Percentiles rank a stretch among this genome's conserved stretches.
Conservation (phyloP, 352 stramenopile species). For the Globisporangium carolinianum region DNA sequence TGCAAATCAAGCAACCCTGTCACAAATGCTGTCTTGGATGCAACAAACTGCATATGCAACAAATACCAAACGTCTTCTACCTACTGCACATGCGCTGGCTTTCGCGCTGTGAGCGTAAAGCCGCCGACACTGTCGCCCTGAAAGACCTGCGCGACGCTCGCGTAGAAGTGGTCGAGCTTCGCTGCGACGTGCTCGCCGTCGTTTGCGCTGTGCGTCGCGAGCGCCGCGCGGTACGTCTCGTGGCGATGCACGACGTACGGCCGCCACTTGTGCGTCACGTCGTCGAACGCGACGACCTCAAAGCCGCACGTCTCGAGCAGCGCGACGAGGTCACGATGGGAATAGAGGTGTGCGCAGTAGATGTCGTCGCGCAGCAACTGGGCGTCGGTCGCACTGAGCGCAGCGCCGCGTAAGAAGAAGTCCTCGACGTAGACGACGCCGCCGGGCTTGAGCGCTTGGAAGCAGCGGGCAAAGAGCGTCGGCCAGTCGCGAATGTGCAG, state of each 20-base stretch:
- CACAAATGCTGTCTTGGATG: not conserved
- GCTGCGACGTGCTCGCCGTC: constrained; percentile 50
- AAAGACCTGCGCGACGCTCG: constrained; percentile 49
- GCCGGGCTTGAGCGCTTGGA: constrained; percentile 44
- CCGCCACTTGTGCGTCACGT: constrained; percentile 62
- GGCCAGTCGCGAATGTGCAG: constrained; percentile 67
- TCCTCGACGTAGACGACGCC: constrained; percentile 77
- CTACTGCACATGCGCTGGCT: constrained; percentile 5
- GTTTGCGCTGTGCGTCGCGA: constrained; percentile 37
- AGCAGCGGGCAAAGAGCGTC: constrained; percentile 52
- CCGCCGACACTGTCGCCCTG: constrained; percentile 50
- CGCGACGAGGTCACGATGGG: constrained; percentile 26
- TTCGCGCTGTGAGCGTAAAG: constrained; percentile 40
- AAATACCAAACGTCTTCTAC: no score
- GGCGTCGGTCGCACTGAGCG: constrained; percentile 39
- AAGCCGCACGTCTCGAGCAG: constrained; percentile 48
- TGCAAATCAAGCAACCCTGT: not conserved
- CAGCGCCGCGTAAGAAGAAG: constrained; percentile 42
- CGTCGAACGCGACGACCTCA: constrained; percentile 38
- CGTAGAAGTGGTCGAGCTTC: constrained; percentile 73
- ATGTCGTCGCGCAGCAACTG: constrained; percentile 47
- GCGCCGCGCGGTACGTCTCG: constrained; percentile 29
- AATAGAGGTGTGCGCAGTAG: constrained; percentile 48
- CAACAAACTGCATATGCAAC: not conserved
- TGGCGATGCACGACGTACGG: constrained; percentile 45